Evolutionary conservation across 2,329 filamentous ascomycete species (phyloP).

Genomic region (Fusarium metavorans): DNA sequence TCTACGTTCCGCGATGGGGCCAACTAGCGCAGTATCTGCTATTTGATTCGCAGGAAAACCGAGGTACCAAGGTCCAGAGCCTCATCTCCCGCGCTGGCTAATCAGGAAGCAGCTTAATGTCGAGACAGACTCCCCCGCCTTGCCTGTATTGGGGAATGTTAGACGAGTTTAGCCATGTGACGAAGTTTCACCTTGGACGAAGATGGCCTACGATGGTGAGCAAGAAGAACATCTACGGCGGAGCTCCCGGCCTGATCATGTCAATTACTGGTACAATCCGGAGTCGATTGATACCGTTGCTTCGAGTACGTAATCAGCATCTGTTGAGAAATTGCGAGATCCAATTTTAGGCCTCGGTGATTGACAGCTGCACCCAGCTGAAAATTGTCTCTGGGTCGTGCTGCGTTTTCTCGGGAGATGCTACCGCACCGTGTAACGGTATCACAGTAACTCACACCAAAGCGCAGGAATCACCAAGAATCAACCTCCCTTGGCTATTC

Average conservation of each 20-base stretch:
- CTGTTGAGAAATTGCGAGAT: constrained; percentile 20
- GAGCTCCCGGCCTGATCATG: neutral
- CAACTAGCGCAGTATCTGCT: neutral
- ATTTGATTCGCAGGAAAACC: constrained; percentile 24
- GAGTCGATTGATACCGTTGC: neutral
- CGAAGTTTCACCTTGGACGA: constrained; percentile 21
- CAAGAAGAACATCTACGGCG: neutral
- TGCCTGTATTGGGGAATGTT: constrained; percentile 44
- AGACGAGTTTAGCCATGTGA: constrained; percentile 44
- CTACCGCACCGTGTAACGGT: neutral
- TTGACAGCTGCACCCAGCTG: constrained; percentile 13
- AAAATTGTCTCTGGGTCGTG: neutral
- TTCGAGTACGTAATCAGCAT: neutral
- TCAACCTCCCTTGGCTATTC: neutral
- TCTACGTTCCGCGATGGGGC: constrained; percentile 31
- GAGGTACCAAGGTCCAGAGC: constrained; percentile 24
- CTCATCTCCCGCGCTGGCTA: constrained; percentile 39
- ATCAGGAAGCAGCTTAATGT: constrained; percentile 36
- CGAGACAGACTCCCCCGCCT: constrained; percentile 30
- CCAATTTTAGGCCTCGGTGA: constrained; percentile 18
- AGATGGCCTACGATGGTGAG: neutral
- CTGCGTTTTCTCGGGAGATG: neutral
- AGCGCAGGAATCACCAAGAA: neutral
- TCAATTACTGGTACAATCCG: neutral
- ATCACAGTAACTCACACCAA: neutral